Evolutionary conservation across 2,329 filamentous ascomycete genomes (phyloP), one percentile per base, ranked within the genome.

Genomic region (Verticillium nubilum): DNA sequence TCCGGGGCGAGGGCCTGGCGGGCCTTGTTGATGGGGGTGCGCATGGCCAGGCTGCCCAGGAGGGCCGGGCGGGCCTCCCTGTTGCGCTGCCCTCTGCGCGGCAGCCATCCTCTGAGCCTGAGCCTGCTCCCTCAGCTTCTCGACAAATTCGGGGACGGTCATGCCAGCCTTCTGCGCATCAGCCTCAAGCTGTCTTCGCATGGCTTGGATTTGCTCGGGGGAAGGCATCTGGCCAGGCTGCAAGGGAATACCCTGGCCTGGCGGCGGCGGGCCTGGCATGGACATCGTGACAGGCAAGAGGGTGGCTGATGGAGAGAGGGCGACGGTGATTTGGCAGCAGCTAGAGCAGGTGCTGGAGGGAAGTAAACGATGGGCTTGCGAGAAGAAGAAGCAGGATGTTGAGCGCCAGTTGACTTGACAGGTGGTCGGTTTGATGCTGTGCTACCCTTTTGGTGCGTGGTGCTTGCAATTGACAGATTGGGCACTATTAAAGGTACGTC

Each of bases 81-180:
- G 74, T 62, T 71, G 50, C 52, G 19, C 59, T 2, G 57, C 60
- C 23, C 59, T 56, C 54, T 64, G 62, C 25, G 58, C 52, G 19
- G 57, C 58, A 52, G 72, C 72, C 69, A 74, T 73, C 76, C 80
- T 85, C 78, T 72, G 80, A 72, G 76, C 75, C 66, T 76, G 73
- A 4, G 78, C 79, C 68, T 86, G 83, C 66, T 77, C 79, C 72
- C 85, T 86, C 67, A 89, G 78, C 61, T 86, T 83, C 70, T 88
- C 86, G 69, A 96, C 84, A 72, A 96, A 97, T 74, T 97, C 82
- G 52, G 89, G 91, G 1, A 95, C 88, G 6, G 89, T 86, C 83
- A 98, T 87, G 72, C 93, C 93, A 64, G 88, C 85, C 76, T 90
- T 92, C 69, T 90, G 82, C 55, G 94, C 94, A 75, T 97, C 93